Conservation (phyloP, 495 filamentous ascomycete genomes). For the Xylaria sp. region DNA sequence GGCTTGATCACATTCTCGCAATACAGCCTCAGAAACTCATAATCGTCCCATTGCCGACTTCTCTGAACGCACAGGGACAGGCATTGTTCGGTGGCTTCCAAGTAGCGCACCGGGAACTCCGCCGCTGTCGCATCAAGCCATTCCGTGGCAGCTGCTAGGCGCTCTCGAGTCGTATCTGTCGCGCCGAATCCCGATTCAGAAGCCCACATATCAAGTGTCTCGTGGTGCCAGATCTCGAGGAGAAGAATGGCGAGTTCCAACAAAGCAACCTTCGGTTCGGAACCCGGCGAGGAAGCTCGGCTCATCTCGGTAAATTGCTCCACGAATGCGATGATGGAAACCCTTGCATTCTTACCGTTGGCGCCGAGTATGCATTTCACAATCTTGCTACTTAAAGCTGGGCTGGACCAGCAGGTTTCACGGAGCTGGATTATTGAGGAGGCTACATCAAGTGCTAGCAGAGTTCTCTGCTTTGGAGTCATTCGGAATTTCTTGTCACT, state of each 20-base stretch:
- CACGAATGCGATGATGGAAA: constrained; percentile 23
- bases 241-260: constrained; percentile 34
- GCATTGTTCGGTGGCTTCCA: neutral
- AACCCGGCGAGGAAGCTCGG: neutral
- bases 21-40: constrained; percentile 20
- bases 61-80: neutral
- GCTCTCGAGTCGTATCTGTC: neutral
- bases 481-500: neutral
- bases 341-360: neutral
- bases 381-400: constrained; percentile 1
- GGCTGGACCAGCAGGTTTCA: constrained; percentile 27
- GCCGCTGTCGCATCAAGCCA: neutral
- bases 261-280: constrained; percentile 27
- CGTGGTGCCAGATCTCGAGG: constrained; percentile 35
- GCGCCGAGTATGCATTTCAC: neutral
- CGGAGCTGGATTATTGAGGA: constrained; percentile 30
- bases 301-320: constrained; percentile 1
- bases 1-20: constrained; percentile 32
- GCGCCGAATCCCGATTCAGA: neutral
- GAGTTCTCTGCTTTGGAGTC: neutral
- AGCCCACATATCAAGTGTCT: constrained; percentile 26
- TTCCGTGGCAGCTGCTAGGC: neutral
- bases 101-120: neutral
- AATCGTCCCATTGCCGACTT: constrained; percentile 13
- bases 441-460: constrained; percentile 24